Evolutionary conservation across 208 protist species (phyloP).

Genomic region (Leishmania lainsoni): DNA sequence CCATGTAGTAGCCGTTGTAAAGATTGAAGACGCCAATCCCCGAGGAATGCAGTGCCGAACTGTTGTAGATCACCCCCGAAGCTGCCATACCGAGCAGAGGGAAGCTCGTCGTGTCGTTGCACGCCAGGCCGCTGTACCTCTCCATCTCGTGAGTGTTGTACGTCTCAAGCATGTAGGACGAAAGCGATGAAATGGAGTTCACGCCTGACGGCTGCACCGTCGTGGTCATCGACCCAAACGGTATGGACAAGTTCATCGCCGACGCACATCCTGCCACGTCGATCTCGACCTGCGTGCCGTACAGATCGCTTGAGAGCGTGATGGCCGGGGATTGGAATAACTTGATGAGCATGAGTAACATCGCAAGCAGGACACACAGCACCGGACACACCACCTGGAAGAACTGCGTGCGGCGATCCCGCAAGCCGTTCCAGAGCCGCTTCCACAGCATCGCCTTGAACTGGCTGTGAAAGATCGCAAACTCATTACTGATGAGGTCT

Average conservation of each 20-base stretch:
- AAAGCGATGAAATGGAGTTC: conserved; percentile 24
- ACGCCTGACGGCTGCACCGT: conserved; percentile 14
- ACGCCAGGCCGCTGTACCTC: conserved; percentile 53
- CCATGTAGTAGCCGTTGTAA: conserved; percentile 44
- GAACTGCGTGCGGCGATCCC: conserved; percentile 70
- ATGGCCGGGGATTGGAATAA: conserved; percentile 37
- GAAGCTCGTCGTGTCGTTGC: conserved; percentile 25
- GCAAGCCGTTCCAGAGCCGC: conserved; percentile 53
- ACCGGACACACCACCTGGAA: conserved; percentile 80
- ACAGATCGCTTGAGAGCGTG: conserved; percentile 42
- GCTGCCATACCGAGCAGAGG: neutral
- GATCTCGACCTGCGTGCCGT: conserved; percentile 39
- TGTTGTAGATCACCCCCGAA: conserved; percentile 55
- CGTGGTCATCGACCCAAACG: conserved; percentile 22
- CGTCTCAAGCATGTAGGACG: conserved; percentile 36
- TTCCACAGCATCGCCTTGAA: conserved; percentile 66
- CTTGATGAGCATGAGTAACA: conserved; percentile 66
- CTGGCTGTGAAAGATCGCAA: conserved; percentile 39
- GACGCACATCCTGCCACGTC: conserved; percentile 30
- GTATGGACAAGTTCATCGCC: conserved; percentile 27
- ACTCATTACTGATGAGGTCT: conserved; percentile 20
- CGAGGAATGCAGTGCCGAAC: conserved; percentile 42
- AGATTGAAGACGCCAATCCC: conserved; percentile 42
- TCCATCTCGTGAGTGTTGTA: conserved; percentile 44
- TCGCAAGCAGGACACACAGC: conserved; percentile 64